These are phyloP conservation scores for Hanseniaspora jakobsenii DNA, from an alignment of 805 yeast species.

Conservation along the genomic window DNA sequence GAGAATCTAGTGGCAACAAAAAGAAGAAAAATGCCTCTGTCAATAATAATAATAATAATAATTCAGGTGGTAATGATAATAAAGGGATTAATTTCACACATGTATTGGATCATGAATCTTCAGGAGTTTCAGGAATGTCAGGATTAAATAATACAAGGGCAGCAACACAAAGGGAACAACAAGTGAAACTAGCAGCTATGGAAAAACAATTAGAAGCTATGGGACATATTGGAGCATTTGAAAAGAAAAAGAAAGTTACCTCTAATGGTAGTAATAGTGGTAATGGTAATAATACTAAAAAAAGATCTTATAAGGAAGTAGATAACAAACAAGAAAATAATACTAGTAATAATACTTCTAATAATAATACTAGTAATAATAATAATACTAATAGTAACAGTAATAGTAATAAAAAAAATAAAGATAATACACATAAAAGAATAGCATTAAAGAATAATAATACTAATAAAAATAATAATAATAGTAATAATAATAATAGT, in stretches of 20 bases:
- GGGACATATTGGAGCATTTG: conserved; percentile 24
- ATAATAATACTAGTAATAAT: background rate
- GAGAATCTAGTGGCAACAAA: no score
- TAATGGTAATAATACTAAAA: background rate
- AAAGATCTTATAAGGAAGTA: conserved; percentile 22
- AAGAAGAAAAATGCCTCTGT: no score
- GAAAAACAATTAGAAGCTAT: conserved; percentile 10
- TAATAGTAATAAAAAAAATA: conserved; percentile 5
- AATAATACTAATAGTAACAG: conserved; percentile 15
- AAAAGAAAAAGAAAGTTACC: conserved; percentile 38
- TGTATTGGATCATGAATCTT: conserved; percentile 18
- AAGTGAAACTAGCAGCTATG: conserved; percentile 15
- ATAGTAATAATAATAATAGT: conserved; percentile 26
- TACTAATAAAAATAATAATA: conserved; percentile 17
- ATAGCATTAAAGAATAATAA: conserved; percentile 22
- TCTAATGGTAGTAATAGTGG: background rate
- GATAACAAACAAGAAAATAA: conserved; percentile 15
- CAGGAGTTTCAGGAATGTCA: conserved; percentile 10
- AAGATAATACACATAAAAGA: conserved; percentile 20
- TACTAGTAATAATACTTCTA: background rate
- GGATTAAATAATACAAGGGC: conserved; percentile 15
- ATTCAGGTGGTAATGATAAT: background rate
- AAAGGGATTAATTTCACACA: conserved; percentile 17
- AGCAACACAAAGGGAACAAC: conserved; percentile 14
- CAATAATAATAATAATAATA: no score